phyloP scores from a whole-genome alignment of 805 yeast species.

The Metschnikowia picachoensis region DNA sequence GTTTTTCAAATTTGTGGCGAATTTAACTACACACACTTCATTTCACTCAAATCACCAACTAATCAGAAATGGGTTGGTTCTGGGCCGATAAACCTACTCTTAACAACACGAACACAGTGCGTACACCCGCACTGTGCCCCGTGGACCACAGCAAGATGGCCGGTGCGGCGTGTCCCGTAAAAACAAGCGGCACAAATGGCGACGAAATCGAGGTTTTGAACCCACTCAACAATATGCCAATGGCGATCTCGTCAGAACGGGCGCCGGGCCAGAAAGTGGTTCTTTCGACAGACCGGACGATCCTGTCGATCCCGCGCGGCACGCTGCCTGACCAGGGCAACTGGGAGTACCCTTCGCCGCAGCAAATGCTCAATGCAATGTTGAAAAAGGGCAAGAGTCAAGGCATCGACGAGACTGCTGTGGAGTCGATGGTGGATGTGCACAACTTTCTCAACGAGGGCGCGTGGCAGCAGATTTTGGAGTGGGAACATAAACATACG shows the following conservation, averaged over 20 bases:
- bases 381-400: conserved; percentile 85
- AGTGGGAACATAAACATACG: conserved; percentile 83
- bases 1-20: no score
- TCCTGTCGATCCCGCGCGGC: conserved; percentile 87
- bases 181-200: neutral
- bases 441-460: conserved; percentile 96
- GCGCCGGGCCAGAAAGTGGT: conserved; percentile 78
- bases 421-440: conserved; percentile 93
- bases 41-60: neutral
- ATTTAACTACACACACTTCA: no score
- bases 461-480: conserved; percentile 91
- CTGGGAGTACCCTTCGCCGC: conserved; percentile 99
- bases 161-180: conserved; percentile 18
- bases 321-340: conserved; percentile 57
- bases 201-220: conserved; percentile 45
- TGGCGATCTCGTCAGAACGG: conserved; percentile 55
- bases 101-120: neutral
- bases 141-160: conserved; percentile 12
- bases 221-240: conserved; percentile 89
- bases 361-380: conserved; percentile 99
- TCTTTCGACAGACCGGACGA: conserved; percentile 78
- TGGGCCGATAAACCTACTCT: conserved; percentile 55
- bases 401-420: conserved; percentile 91
- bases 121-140: conserved; percentile 17
- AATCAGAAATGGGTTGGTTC: conserved; percentile 76